Evolutionary conservation across 1,284 basidiomycete genomes (phyloP).

Genomic region (Laetiporus sulphureus): DNA sequence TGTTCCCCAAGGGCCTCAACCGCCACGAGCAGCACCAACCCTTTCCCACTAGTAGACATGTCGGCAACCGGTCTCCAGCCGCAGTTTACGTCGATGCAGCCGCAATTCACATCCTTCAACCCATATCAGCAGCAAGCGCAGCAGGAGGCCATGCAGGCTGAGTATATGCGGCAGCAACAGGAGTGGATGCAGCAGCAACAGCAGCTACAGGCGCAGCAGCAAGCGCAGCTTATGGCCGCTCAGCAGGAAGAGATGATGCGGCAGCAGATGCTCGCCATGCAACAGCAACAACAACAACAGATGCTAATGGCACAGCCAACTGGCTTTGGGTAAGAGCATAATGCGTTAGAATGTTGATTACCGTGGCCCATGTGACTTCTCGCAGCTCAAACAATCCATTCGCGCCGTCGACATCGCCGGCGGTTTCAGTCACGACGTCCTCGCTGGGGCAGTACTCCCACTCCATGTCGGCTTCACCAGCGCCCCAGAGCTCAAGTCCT

Average conservation of each 20-base stretch:
- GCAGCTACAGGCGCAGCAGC: constrained; percentile 44
- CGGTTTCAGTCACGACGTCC: constrained; percentile 13
- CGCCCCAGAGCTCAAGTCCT: constrained; percentile 18
- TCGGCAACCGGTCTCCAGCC: constrained; percentile 45
- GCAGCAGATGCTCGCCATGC: constrained; percentile 51
- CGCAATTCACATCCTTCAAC: constrained; percentile 85
- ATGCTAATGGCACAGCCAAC: constrained; percentile 45
- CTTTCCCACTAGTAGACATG: constrained; percentile 67
- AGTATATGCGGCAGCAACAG: constrained; percentile 71
- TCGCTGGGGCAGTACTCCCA: constrained; percentile 9
- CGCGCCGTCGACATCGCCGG: constrained; percentile 12
- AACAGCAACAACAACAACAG: constrained; percentile 43
- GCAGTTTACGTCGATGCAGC: constrained; percentile 69
- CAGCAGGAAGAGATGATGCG: constrained; percentile 63
- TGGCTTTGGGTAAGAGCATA: constrained; percentile 53
- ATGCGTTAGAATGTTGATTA: neutral
- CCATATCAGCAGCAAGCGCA: constrained; percentile 95
- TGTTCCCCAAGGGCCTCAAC: constrained; percentile 3
- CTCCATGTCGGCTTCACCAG: constrained; percentile 10
- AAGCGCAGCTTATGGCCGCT: constrained; percentile 34
- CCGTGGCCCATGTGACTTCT: neutral
- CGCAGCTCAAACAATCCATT: constrained; percentile 64
- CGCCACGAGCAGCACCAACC: constrained; percentile 31
- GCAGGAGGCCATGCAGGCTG: constrained; percentile 74
- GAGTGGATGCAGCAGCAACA: constrained; percentile 49